A percentile compares a stretch with the other conserved stretches of the same genome.
Conservation (phyloP, 257 asterid species). For the Ajuga chamaepitys region DNA sequence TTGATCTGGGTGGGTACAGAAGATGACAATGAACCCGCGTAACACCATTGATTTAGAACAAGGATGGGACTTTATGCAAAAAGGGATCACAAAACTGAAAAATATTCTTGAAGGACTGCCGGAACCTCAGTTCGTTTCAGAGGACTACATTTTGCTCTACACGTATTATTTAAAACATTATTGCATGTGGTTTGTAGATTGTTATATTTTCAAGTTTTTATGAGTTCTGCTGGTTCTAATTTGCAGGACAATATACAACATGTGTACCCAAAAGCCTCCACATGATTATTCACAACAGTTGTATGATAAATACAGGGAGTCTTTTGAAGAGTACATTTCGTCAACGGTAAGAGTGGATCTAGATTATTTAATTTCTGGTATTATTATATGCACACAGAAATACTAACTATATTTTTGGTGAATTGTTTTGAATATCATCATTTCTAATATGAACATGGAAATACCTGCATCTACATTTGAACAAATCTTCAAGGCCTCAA, state of each 20-base stretch:
- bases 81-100: conserved; percentile 80
- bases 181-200: not conserved
- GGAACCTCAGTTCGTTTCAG: conserved; percentile 86
- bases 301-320: conserved; percentile 80
- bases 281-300: conserved; percentile 95
- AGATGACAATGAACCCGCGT: conserved; percentile 68
- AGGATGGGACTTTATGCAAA: conserved; percentile 94
- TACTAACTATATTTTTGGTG: not conserved
- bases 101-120: conserved; percentile 82
- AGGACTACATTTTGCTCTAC: conserved; percentile 91
- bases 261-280: conserved; percentile 98
- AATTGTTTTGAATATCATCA: not conserved
- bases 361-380: not conserved
- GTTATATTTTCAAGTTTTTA: conserved; percentile 8
- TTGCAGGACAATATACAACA: conserved; percentile 83
- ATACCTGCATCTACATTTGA: not conserved
- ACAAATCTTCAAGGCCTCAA: not conserved
- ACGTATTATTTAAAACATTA: conserved; percentile 44
- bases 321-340: conserved; percentile 76
- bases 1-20: conserved; percentile 12
- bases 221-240: conserved; percentile 20
- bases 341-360: conserved; percentile 47
- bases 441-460: conserved; percentile 3
- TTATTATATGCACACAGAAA: not conserved
- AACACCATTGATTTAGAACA: conserved; percentile 72